phyloP scores from a whole-genome alignment of 2,329 filamentous ascomycete genomes.

The Aureobasidium sp. region DNA sequence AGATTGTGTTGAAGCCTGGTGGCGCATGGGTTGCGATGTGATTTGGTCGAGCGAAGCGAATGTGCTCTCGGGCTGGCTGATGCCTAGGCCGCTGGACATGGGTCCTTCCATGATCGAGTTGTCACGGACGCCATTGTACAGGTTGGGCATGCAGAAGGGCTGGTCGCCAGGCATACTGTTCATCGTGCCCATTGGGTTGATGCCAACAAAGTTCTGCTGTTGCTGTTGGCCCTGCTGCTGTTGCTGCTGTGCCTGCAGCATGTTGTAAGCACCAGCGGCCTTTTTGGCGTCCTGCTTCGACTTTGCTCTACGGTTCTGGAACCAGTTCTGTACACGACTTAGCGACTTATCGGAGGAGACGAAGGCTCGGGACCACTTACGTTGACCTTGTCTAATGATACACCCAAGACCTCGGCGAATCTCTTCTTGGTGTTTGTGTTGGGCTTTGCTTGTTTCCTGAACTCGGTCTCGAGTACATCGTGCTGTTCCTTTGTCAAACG shows the following conservation, averaged over 20 bases:
- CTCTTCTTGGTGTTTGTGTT: conserved; percentile 42
- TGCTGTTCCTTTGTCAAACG: conserved; percentile 45
- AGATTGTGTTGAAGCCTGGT: conserved; percentile 4
- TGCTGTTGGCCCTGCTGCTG: conserved; percentile 15
- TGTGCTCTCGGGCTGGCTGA: background rate
- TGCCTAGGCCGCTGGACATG: conserved; percentile 13
- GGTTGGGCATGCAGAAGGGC: conserved; percentile 25
- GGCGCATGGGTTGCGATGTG: background rate
- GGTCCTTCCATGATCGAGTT: conserved; percentile 10
- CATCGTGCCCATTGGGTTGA: conserved; percentile 5
- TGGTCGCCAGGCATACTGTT: conserved; percentile 22
- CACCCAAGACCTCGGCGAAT: conserved; percentile 38
- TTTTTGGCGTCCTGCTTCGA: conserved; percentile 46
- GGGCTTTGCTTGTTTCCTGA: conserved; percentile 40
- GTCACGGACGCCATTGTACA: conserved; percentile 23
- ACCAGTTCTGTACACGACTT: conserved; percentile 39
- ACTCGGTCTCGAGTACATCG: conserved; percentile 42
- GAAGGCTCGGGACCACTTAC: conserved; percentile 26
- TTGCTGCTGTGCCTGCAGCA: conserved; percentile 16
- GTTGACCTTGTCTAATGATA: conserved; percentile 46
- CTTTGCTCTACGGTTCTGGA: conserved; percentile 44
- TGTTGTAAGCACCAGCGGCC: conserved; percentile 22
- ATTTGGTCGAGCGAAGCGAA: conserved; percentile 6
- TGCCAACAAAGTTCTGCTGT: conserved; percentile 3
- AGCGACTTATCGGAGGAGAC: background rate